Evolutionary conservation across 192 early-diverging fungal genomes (phyloP).

Genomic region (Globomyces pollinis-pini): DNA sequence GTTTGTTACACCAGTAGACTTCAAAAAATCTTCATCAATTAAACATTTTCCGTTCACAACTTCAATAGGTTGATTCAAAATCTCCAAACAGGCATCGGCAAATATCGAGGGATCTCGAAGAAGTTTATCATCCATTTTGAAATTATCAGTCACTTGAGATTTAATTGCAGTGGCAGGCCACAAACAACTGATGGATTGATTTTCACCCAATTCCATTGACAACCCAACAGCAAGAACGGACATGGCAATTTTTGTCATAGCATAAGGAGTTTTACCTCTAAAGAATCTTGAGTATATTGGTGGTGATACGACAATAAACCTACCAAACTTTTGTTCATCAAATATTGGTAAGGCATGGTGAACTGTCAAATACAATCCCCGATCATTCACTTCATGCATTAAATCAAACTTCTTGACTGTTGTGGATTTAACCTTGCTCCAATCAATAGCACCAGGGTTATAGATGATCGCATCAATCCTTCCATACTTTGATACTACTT

Average conservation of each 20-base stretch:
- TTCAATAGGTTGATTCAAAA: conserved; percentile 5
- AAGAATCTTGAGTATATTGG: conserved; percentile 34
- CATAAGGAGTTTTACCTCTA: conserved; percentile 33
- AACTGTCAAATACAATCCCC: conserved; percentile 17
- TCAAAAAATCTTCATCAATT: conserved; percentile 30
- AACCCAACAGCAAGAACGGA: conserved; percentile 24
- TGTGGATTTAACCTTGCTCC: conserved; percentile 21
- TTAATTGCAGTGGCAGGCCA: conserved; percentile 35
- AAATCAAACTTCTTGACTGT: conserved; percentile 15
- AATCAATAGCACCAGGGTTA: conserved; percentile 30
- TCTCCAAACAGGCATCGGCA: conserved; percentile 20
- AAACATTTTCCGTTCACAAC: conserved; percentile 19
- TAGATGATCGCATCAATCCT: conserved; percentile 28
- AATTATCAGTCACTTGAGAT: conserved; percentile 14
- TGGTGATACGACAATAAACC: conserved; percentile 25
- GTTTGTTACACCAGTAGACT: conserved; percentile 8
- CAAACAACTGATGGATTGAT: conserved; percentile 12
- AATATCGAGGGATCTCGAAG: conserved; percentile 21
- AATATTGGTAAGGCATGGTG: conserved; percentile 20
- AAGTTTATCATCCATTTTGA: neutral
- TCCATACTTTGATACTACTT: neutral
- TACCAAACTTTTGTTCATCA: conserved; percentile 10
- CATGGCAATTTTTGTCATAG: conserved; percentile 29
- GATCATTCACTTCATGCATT: conserved; percentile 18
- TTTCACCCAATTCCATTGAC: conserved; percentile 20